A percentile compares a stretch with the other conserved stretches of the same genome.
Evolutionary conservation across 2,329 filamentous ascomycete genomes (phyloP).

Genomic region (Arthrobotrys sphaeroides): DNA sequence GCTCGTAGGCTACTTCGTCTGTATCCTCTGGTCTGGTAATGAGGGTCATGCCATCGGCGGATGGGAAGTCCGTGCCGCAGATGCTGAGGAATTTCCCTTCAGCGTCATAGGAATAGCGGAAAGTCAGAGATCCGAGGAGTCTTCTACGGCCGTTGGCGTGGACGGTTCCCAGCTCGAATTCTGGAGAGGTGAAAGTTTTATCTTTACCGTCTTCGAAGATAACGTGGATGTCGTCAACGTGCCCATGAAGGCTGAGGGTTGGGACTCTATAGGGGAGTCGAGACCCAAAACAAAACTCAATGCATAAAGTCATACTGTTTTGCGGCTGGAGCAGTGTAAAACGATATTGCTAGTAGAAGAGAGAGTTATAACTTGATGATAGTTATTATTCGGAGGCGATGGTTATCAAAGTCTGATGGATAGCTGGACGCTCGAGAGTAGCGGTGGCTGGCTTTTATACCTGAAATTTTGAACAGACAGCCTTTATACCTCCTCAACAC

Average conservation of each 20-base stretch:
- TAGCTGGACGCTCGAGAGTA: no score
- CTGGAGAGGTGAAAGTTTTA: neutral
- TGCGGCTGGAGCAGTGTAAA: no score
- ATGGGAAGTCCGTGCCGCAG: constrained; percentile 3
- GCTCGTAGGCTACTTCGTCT: neutral
- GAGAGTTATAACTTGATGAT: no score
- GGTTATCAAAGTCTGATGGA: no score
- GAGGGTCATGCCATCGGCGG: neutral
- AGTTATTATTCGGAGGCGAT: no score
- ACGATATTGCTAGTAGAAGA: no score
- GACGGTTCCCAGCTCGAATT: neutral
- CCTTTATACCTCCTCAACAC: no score
- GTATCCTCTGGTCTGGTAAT: constrained; percentile 3
- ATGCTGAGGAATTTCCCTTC: neutral
- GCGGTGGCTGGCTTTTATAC: no score
- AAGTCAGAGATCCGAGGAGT: neutral
- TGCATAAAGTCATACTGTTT: neutral
- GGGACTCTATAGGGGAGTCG: neutral
- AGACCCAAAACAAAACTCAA: neutral
- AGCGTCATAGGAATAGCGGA: constrained; percentile 2
- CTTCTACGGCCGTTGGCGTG: neutral
- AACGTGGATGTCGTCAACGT: neutral
- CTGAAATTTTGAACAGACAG: no score
- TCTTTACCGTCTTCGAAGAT: neutral
- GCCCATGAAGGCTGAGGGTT: neutral